Evolutionary conservation across 306 rosid genomes (phyloP).

Genomic region (Calophaca sinica): DNA sequence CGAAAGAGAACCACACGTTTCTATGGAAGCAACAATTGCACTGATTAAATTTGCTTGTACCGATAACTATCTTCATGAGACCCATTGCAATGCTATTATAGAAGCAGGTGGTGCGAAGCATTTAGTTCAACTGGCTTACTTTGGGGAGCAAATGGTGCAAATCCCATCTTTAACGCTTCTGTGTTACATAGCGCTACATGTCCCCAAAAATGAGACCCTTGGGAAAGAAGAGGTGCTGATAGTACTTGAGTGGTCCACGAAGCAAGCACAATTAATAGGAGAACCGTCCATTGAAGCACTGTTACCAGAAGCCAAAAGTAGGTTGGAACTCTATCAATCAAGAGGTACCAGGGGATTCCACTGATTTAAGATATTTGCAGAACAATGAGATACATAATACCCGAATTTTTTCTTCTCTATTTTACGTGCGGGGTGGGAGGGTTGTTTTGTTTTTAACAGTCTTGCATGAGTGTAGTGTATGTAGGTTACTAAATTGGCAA

Average conservation of each 20-base stretch:
- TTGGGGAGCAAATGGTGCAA: conserved; percentile 72
- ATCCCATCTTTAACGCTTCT: conserved; percentile 64
- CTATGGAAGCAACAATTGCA: conserved; percentile 60
- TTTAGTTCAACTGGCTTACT: conserved; percentile 69
- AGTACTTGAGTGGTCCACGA: conserved; percentile 79
- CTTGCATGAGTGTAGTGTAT: conserved; percentile 33
- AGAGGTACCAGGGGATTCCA: conserved; percentile 64
- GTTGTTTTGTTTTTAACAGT: conserved; percentile 16
- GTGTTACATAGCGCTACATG: conserved; percentile 67
- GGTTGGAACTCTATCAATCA: conserved; percentile 84
- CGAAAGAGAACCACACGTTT: conserved; percentile 59
- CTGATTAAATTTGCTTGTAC: conserved; percentile 73
- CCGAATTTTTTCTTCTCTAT: background rate
- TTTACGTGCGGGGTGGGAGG: background rate
- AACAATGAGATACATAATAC: background rate
- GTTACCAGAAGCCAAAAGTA: conserved; percentile 78
- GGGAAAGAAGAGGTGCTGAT: conserved; percentile 80
- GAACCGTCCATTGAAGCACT: conserved; percentile 50
- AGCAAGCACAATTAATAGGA: conserved; percentile 57
- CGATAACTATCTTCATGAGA: conserved; percentile 69
- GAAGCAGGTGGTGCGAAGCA: conserved; percentile 75
- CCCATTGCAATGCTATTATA: conserved; percentile 80
- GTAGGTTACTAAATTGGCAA: conserved; percentile 18
- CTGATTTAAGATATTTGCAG: conserved; percentile 43
- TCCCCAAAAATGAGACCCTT: conserved; percentile 75